Conservation (phyloP, 768 basidiomycete species). For the Trametes punicea region DNA sequence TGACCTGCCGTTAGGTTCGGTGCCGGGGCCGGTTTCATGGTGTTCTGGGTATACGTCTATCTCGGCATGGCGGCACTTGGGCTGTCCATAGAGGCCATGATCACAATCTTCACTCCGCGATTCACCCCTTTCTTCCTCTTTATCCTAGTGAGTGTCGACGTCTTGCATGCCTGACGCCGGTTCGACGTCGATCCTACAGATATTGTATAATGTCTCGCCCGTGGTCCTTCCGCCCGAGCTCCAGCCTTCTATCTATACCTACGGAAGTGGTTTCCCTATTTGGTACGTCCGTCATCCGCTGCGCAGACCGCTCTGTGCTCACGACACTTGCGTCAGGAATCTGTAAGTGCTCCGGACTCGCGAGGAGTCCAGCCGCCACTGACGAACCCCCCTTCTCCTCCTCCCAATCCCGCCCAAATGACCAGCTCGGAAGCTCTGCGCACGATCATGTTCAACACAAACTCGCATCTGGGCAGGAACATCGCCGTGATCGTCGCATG, state of each 20-base stretch:
- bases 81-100: constrained; percentile 33
- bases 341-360: constrained; percentile 7
- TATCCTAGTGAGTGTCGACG: constrained; percentile 25
- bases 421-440: constrained; percentile 32
- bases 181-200: constrained; percentile 14
- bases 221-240: constrained; percentile 32
- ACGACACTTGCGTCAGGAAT: constrained; percentile 16
- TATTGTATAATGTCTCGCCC: constrained; percentile 32
- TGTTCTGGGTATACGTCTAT: constrained; percentile 32
- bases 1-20: constrained; percentile 9
- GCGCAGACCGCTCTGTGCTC: neutral
- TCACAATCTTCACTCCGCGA: constrained; percentile 32
- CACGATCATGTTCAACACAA: constrained; percentile 36
- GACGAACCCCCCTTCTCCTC: neutral
- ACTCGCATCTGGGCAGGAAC: constrained; percentile 30
- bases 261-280: constrained; percentile 35
- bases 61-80: constrained; percentile 34
- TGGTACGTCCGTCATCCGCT: constrained; percentile 21
- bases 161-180: neutral
- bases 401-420: too few relatives aligned
- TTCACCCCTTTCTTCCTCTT: constrained; percentile 35
- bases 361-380: neutral
- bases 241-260: constrained; percentile 28
- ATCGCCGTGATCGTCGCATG: constrained; percentile 35
- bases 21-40: constrained; percentile 26